Evolutionary conservation across 2,329 filamentous ascomycete species (phyloP).

Genomic region (Fusarium incarnatum): DNA sequence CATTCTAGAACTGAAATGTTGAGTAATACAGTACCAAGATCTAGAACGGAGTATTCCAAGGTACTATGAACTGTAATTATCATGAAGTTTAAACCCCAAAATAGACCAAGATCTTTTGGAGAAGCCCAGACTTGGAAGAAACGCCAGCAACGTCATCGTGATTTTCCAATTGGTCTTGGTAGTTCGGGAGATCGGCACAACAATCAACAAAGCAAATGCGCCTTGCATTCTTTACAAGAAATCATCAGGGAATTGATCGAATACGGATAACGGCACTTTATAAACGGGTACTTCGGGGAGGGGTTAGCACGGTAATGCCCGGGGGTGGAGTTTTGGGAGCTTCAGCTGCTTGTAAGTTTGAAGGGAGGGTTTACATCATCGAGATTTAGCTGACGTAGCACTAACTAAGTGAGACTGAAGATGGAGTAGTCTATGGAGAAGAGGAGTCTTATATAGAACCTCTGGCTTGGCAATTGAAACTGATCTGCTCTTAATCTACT

Average conservation of each 20-base stretch:
- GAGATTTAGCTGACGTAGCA: slow-evolving; percentile 36
- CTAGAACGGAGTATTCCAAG: not conserved
- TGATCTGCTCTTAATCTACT: not conserved
- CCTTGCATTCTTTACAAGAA: slow-evolving; percentile 3
- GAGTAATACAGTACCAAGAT: not conserved
- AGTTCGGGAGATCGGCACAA: slow-evolving; percentile 35
- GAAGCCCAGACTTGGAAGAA: slow-evolving; percentile 6
- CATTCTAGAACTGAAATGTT: not conserved
- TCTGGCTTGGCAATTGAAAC: not conserved
- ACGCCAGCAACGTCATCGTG: slow-evolving; percentile 35
- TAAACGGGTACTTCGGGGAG: slow-evolving; percentile 24
- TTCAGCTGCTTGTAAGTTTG: not conserved
- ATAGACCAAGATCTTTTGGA: slow-evolving; percentile 1
- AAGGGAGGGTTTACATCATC: slow-evolving; percentile 39
- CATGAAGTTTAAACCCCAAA: slow-evolving; percentile 7
- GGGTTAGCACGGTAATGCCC: slow-evolving; percentile 5
- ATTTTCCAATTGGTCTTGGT: not conserved
- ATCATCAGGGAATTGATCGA: slow-evolving; percentile 15
- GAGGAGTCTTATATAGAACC: slow-evolving; percentile 1
- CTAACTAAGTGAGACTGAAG: not conserved
- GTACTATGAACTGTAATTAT: not conserved
- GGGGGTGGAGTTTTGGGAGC: slow-evolving; percentile 14
- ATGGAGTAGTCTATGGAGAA: not conserved
- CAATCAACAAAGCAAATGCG: not conserved
- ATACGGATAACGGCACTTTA: slow-evolving; percentile 24